phyloP scores from a whole-genome alignment of 192 early-diverging fungal species.

The Diversispora epigaea region DNA sequence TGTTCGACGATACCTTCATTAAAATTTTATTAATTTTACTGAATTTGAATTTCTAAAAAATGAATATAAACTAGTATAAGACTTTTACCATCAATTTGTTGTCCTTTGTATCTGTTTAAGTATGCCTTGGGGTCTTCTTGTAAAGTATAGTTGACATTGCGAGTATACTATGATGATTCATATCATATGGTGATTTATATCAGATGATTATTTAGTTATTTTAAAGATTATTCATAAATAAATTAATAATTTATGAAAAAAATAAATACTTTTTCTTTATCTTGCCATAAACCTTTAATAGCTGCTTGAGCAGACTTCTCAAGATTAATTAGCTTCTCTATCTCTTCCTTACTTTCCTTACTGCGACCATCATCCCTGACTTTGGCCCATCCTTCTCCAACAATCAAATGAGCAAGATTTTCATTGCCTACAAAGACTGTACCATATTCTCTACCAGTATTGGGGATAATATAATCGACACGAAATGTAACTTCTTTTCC shows the following conservation, averaged over 20 bases:
- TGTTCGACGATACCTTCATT: slow-evolving; percentile 82
- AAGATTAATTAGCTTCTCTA: slow-evolving; percentile 55
- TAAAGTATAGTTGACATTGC: slow-evolving; percentile 54
- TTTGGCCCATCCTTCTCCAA: slow-evolving; percentile 84
- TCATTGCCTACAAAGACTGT: slow-evolving; percentile 48
- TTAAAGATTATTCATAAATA: background rate
- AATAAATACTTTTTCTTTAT: slow-evolving; percentile 28
- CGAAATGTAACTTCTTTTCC: slow-evolving; percentile 88
- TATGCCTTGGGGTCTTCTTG: slow-evolving; percentile 71
- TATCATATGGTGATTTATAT: background rate
- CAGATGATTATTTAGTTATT: background rate
- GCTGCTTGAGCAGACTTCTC: slow-evolving; percentile 73
- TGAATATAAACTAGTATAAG: background rate
- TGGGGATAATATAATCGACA: slow-evolving; percentile 74
- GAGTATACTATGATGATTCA: slow-evolving; percentile 41
- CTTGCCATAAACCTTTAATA: slow-evolving; percentile 78
- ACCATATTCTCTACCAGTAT: slow-evolving; percentile 68
- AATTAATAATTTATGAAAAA: background rate
- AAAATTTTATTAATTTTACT: background rate
- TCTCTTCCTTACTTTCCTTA: slow-evolving; percentile 40
- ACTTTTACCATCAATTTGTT: slow-evolving; percentile 67
- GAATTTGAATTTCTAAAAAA: background rate
- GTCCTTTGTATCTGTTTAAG: slow-evolving; percentile 76
- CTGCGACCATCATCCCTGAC: slow-evolving; percentile 63
- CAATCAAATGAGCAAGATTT: slow-evolving; percentile 70